Base-by-base conservation (phyloP, 2,329 filamentous ascomycete genomes). In the Cytospora paraplurivora region DNA sequence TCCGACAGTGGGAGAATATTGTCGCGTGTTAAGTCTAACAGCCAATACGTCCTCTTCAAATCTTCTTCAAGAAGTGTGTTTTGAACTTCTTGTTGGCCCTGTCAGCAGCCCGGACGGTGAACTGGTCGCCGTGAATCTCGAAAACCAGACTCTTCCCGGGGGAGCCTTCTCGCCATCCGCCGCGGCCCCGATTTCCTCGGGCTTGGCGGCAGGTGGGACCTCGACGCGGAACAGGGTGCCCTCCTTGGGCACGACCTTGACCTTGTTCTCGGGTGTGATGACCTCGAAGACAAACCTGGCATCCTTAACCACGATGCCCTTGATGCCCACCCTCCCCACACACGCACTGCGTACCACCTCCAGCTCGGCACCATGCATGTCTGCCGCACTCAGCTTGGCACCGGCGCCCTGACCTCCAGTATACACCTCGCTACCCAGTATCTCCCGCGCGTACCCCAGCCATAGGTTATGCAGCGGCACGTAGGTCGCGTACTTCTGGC, bases 51-150 rank as follows among this genome's bases (percentile, higher is more conserved):
- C 17, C 11, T 7, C 33, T 60, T 90, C 80, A 96, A 15, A 96
- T 75, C 68, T 91, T 87, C 56, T 87, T 83, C 67, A 93, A 80
- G 71, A 91, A 92, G 73, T 94, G 93, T 72, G 86, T 82, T 77
- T 95, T 97, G 77, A 96, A 96, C 78, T 97, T 98, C 78, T 87
- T 92, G 71, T 90, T 96, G 56, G 93, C 92, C 27, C 95, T 82
- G 73, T 98, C 94, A 17, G 90, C 87, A 2, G 94, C 88, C 12
- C 93, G 84, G 68, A 88, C 86, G 81, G 92, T 87, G 72, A 98
- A 93, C 73, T 96, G 92, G 70, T 92, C 90, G 3, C 95, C 95
- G 67, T 94, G 85, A 1, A 98, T 80, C 74, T 98, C 94, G 70
- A 97, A 95, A 0, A 88, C 82, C 71, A 97, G 62, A 2, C 66